These are phyloP conservation scores for Carex littledalei DNA, from an alignment of 176 grass and related monocot genomes.

Conservation along the genomic window DNA sequence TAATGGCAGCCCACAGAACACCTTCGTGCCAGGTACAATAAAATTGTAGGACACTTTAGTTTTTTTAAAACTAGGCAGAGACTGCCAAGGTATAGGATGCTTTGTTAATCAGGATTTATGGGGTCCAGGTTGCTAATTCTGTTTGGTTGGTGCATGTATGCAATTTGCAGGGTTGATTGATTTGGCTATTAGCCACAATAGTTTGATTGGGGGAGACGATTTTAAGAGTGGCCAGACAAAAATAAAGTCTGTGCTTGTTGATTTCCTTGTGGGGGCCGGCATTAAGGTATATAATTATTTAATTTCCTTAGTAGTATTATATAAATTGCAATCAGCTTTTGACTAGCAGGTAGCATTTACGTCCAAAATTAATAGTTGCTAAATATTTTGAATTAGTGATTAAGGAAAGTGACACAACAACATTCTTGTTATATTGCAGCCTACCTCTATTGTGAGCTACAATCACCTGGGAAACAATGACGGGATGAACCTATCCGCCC, in stretches of 20 bases:
- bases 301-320: background rate
- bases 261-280: slow-evolving; percentile 96
- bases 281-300: slow-evolving; percentile 54
- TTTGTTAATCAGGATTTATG: background rate
- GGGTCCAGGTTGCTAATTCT: background rate
- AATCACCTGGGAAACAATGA: slow-evolving; percentile 97
- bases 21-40: slow-evolving; percentile 81
- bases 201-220: slow-evolving; percentile 90
- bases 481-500: slow-evolving; percentile 89
- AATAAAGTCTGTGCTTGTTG: slow-evolving; percentile 95
- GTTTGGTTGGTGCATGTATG: slow-evolving; percentile 18
- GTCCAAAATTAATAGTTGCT: background rate
- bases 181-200: slow-evolving; percentile 79
- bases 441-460: slow-evolving; percentile 97
- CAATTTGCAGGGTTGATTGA: slow-evolving; percentile 73
- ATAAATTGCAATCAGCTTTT: background rate
- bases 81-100: too few species aligned
- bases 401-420: background rate
- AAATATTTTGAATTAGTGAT: background rate
- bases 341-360: background rate
- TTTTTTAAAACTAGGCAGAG: too few species aligned
- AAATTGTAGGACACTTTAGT: background rate
- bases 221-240: slow-evolving; percentile 99
- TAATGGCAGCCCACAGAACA: slow-evolving; percentile 97
- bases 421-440: slow-evolving; percentile 34